Evolutionary conservation across 495 filamentous ascomycete genomes (phyloP).

Genomic region (Trypethelium eluteriae): DNA sequence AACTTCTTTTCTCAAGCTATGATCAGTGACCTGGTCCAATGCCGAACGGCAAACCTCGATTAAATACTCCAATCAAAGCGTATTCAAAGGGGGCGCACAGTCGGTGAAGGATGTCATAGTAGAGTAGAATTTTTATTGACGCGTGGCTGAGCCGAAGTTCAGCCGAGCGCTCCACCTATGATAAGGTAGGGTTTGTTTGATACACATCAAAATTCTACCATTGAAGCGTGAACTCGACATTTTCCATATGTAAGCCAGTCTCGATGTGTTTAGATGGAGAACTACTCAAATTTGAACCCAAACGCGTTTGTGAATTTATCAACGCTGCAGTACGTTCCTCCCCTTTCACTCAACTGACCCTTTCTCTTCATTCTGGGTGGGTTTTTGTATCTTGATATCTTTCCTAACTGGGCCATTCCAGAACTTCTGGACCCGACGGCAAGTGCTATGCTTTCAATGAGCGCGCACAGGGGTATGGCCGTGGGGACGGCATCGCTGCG

Average conservation of each 20-base stretch:
- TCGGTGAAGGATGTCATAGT: not conserved
- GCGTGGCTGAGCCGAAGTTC: not conserved
- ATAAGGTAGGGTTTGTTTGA: not conserved
- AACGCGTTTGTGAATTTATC: no score
- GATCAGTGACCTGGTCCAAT: not conserved
- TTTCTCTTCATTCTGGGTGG: no score
- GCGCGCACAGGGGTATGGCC: slow-evolving; percentile 33
- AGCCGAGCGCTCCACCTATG: not conserved
- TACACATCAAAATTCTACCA: not conserved
- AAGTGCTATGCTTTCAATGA: slow-evolving; percentile 12
- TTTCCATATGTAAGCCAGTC: not conserved
- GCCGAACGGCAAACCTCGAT: not conserved
- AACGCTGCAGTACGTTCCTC: no score
- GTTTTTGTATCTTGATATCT: slow-evolving; percentile 2
- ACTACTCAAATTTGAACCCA: slow-evolving; percentile 1
- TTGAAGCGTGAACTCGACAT: not conserved
- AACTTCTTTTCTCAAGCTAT: not conserved
- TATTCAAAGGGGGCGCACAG: not conserved
- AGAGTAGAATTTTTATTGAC: not conserved
- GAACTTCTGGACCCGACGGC: slow-evolving; percentile 7
- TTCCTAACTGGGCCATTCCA: not conserved
- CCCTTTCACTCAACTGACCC: no score
- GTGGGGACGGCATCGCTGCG: slow-evolving; percentile 35
- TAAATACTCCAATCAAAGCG: not conserved
- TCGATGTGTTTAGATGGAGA: not conserved